Evolutionary conservation across 352 stramenopile genomes (phyloP).

Genomic region (Globisporangium yorkense): DNA sequence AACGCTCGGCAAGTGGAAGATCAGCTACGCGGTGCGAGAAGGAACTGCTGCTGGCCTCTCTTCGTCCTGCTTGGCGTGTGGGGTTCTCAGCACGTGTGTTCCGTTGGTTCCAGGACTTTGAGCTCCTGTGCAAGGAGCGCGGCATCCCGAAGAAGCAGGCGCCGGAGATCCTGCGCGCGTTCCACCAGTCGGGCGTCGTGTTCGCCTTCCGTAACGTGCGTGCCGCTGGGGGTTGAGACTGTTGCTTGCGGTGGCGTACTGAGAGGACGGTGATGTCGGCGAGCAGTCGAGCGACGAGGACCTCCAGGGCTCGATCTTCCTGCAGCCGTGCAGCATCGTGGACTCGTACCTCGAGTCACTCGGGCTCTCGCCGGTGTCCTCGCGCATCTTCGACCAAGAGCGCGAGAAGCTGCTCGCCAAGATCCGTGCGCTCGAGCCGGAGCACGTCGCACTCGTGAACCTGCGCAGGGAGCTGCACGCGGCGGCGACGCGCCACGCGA

Average conservation of each 20-base stretch:
- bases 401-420: conserved; percentile 55
- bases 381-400: conserved; percentile 61
- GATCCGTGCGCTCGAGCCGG: conserved; percentile 61
- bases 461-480: conserved; percentile 55
- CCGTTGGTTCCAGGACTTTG: conserved; percentile 40
- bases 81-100: no score
- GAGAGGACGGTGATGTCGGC: not conserved
- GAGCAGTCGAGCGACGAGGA: conserved; percentile 53
- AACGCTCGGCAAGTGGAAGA: conserved; percentile 73
- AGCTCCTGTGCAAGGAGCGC: conserved; percentile 57
- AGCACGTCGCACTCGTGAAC: conserved; percentile 62
- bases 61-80: not conserved
- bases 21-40: conserved; percentile 40
- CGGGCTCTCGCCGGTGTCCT: conserved; percentile 58
- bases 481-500: conserved; percentile 54
- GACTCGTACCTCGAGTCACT: conserved; percentile 78
- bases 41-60: not conserved
- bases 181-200: conserved; percentile 71
- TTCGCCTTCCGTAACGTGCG: conserved; percentile 72
- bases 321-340: conserved; percentile 74
- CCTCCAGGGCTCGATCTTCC: conserved; percentile 67
- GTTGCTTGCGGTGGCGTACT: not conserved
- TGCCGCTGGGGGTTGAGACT: not conserved
- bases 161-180: conserved; percentile 60
- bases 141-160: conserved; percentile 84